phyloP scores from a whole-genome alignment of 495 filamentous ascomycete species.

The Podospora pseudopauciseta region DNA sequence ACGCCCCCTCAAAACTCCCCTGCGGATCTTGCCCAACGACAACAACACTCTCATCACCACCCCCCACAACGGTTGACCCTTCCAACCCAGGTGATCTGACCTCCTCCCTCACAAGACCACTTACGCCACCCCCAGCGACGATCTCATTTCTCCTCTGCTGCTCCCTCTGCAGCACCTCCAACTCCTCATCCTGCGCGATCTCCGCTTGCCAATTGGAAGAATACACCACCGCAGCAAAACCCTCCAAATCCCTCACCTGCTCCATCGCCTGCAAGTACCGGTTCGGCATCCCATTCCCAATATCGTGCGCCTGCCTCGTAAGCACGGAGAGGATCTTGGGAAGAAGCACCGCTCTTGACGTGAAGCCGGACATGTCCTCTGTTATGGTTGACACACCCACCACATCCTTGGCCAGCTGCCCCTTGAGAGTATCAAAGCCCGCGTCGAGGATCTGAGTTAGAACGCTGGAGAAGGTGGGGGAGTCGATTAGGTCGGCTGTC shows the following conservation, averaged over 20 bases:
- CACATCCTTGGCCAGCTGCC: conserved; percentile 69
- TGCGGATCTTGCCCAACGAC: conserved; percentile 43
- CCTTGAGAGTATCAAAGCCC: conserved; percentile 75
- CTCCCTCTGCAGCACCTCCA: conserved; percentile 17
- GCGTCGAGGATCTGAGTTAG: conserved; percentile 82
- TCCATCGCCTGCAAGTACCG: conserved; percentile 87
- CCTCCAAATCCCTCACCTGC: conserved; percentile 78
- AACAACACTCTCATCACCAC: conserved; percentile 42
- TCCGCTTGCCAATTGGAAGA: conserved; percentile 82
- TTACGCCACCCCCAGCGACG: not conserved
- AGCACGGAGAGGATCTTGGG: conserved; percentile 85
- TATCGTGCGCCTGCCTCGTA: conserved; percentile 81
- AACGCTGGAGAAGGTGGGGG: conserved; percentile 80
- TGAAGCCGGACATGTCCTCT: conserved; percentile 31
- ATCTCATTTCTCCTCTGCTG: not conserved
- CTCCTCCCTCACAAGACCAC: not conserved
- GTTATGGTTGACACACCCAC: conserved; percentile 14
- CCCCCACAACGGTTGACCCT: conserved; percentile 15
- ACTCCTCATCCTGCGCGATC: conserved; percentile 48
- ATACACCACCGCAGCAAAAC: conserved; percentile 91
- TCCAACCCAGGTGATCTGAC: not conserved
- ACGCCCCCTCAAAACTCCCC: conserved; percentile 59
- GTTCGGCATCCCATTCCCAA: conserved; percentile 81
- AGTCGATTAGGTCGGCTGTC: conserved; percentile 92
- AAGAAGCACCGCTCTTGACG: conserved; percentile 64